phyloP scores from a whole-genome alignment of 2,329 filamentous ascomycete species.

The Cladosporium sp. region DNA sequence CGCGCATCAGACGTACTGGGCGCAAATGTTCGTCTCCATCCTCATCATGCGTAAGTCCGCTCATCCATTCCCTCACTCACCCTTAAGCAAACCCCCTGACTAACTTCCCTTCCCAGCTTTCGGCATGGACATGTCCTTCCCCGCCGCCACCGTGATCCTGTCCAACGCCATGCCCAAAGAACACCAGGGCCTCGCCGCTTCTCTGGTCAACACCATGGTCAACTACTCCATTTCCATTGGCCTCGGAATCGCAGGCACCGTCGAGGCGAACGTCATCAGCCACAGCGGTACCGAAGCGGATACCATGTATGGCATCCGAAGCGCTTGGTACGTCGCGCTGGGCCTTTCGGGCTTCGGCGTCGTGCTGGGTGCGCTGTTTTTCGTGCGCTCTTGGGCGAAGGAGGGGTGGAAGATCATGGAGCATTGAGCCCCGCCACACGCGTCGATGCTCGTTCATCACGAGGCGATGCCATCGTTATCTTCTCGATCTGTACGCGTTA shows the following conservation, averaged over 20 bases:
- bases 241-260: conserved; percentile 62
- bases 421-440: conserved; percentile 15
- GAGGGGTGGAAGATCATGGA: conserved; percentile 21
- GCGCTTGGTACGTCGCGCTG: conserved; percentile 39
- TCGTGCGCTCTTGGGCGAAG: conserved; percentile 17
- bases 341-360: conserved; percentile 28
- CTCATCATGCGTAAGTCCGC: conserved; percentile 41
- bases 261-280: conserved; percentile 48
- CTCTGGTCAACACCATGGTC: conserved; percentile 60
- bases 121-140: conserved; percentile 65
- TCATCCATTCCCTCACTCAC: conserved; percentile 32
- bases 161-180: conserved; percentile 47
- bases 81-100: neutral
- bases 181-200: conserved; percentile 51
- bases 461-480: no score
- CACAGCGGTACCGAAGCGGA: conserved; percentile 35
- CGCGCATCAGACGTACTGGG: conserved; percentile 59
- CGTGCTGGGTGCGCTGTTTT: conserved; percentile 22
- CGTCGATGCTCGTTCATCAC: no score
- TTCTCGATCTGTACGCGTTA: no score
- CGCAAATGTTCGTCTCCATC: conserved; percentile 56
- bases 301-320: conserved; percentile 36
- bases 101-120: conserved; percentile 17
- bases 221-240: conserved; percentile 67
- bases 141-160: conserved; percentile 58